These are phyloP conservation scores for Fusarium floridanum DNA, from an alignment of 2,329 filamentous ascomycete species.

Conservation along the genomic window DNA sequence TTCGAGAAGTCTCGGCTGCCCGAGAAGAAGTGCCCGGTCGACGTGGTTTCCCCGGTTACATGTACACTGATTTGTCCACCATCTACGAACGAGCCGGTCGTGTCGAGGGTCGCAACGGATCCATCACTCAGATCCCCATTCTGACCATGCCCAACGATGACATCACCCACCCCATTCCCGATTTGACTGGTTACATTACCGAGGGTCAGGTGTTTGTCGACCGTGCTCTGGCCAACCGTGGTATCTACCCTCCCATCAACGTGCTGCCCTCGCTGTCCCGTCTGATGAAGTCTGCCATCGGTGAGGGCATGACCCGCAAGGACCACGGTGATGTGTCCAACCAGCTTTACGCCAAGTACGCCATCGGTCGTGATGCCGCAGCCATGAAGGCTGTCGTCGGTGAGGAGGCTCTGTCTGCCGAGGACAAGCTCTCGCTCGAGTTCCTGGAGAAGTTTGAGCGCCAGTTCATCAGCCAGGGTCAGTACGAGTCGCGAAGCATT, in stretches of 20 bases:
- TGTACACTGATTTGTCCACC: conserved; percentile 99
- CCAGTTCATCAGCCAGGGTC: conserved; percentile 90
- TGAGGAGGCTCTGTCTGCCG: conserved; percentile 93
- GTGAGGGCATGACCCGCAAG: conserved; percentile 94
- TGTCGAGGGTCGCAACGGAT: conserved; percentile 96
- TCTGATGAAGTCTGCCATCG: conserved; percentile 99
- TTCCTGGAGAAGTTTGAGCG: conserved; percentile 99
- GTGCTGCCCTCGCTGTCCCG: conserved; percentile 97
- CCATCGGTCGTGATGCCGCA: conserved; percentile 97
- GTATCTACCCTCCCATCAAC: conserved; percentile 98
- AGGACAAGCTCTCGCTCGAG: conserved; percentile 97
- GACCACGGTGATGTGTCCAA: conserved; percentile 99
- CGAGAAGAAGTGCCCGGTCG: conserved; percentile 99
- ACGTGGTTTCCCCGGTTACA: conserved; percentile 99
- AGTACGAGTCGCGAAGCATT: conserved; percentile 93
- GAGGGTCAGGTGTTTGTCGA: conserved; percentile 99
- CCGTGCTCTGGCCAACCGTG: conserved; percentile 93
- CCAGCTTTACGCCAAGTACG: conserved; percentile 99
- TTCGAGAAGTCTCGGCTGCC: conserved; percentile 97
- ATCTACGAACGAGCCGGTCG: conserved; percentile 99
- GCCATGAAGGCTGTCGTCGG: conserved; percentile 99
- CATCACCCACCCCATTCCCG: conserved; percentile 98
- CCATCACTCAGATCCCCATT: conserved; percentile 99
- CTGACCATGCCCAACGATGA: conserved; percentile 99
- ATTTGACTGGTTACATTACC: conserved; percentile 98